Percentiles rank a stretch among this genome's conserved stretches.
Evolutionary conservation across 495 filamentous ascomycete genomes (phyloP).

Genomic region (Copromyces sp.): DNA sequence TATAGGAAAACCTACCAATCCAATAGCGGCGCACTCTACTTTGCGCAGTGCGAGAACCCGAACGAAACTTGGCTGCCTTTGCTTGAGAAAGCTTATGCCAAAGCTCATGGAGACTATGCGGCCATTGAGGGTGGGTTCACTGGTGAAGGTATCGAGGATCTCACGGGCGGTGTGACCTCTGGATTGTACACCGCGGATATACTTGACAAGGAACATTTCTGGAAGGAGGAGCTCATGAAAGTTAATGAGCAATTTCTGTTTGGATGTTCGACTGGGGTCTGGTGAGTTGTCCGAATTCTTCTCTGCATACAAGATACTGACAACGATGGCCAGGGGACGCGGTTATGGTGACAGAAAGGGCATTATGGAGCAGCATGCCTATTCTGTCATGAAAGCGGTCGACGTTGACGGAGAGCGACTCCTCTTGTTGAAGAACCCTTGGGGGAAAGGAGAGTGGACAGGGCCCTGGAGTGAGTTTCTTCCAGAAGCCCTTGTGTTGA

Average conservation of each 20-base stretch:
- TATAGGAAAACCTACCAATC: constrained; percentile 67
- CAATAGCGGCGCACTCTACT: constrained; percentile 65
- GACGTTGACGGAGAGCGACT: constrained; percentile 68
- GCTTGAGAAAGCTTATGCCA: constrained; percentile 93
- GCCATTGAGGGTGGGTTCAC: constrained; percentile 79
- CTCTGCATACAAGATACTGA: not conserved
- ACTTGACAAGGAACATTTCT: constrained; percentile 79
- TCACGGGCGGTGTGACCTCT: constrained; percentile 84
- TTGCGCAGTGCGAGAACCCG: constrained; percentile 72
- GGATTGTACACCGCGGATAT: constrained; percentile 74
- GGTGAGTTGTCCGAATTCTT: constrained; percentile 8
- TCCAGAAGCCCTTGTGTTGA: not conserved
- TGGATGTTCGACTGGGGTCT: constrained; percentile 61
- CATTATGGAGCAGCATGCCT: constrained; percentile 74
- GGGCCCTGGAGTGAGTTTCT: constrained; percentile 57
- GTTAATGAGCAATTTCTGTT: constrained; percentile 87
- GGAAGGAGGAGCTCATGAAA: constrained; percentile 73
- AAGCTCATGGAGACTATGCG: constrained; percentile 81
- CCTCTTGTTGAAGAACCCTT: constrained; percentile 75
- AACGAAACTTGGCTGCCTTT: constrained; percentile 95
- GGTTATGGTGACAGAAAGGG: constrained; percentile 57
- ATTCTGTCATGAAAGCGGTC: constrained; percentile 74
- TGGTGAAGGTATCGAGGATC: constrained; percentile 84
- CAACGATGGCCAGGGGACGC: constrained; percentile 28
- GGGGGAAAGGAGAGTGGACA: constrained; percentile 77